phyloP scores from a whole-genome alignment of 176 grass and related monocot species.

The Carex scoparia region DNA sequence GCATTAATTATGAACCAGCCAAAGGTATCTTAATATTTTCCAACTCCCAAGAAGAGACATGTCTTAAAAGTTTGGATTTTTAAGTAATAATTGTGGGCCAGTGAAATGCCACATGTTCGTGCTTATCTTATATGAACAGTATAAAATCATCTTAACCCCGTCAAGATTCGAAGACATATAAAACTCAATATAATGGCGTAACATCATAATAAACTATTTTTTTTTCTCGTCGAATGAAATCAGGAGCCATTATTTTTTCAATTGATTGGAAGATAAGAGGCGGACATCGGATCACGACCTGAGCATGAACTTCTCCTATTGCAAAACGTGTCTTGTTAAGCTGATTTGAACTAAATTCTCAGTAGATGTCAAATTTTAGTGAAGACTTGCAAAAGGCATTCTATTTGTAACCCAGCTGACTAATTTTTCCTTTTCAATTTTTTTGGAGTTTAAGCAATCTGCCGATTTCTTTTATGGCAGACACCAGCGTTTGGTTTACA shows the following conservation, averaged over 20 bases:
- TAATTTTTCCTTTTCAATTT: too few relatives aligned
- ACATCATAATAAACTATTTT: background rate
- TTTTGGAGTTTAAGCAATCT: too few relatives aligned
- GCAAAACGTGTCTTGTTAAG: too few relatives aligned
- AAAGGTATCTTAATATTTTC: background rate
- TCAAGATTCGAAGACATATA: background rate
- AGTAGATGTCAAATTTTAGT: too few relatives aligned
- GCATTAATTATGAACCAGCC: background rate
- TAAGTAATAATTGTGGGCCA: background rate
- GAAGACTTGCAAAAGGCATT: too few relatives aligned
- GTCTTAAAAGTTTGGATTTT: background rate
- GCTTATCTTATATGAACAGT: conserved; percentile 13
- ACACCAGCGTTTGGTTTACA: too few relatives aligned
- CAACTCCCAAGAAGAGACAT: background rate
- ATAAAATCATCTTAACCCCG: background rate
- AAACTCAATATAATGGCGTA: background rate
- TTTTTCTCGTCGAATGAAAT: background rate
- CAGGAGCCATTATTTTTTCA: background rate
- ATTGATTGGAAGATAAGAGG: background rate
- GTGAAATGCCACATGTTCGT: background rate
- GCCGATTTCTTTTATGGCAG: too few relatives aligned
- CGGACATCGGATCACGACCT: background rate
- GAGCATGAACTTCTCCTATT: background rate
- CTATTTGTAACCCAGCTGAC: too few relatives aligned
- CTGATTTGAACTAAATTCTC: too few relatives aligned